These are phyloP conservation scores for Barbarea vulgaris DNA, from an alignment of 345 rosid species.

Conservation along the genomic window DNA sequence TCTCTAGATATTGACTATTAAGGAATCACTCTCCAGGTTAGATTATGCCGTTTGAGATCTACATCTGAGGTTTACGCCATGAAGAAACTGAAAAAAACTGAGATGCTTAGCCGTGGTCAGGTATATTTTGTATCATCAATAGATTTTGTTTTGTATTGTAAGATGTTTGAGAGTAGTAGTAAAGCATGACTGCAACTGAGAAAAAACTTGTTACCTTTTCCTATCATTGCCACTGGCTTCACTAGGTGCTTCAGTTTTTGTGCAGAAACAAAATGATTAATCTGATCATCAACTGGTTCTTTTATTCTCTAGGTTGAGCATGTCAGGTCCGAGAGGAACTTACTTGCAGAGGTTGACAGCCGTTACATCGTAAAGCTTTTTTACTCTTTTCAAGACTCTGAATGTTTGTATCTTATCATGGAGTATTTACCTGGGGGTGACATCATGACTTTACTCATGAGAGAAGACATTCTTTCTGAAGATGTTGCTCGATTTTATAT, in stretches of 20 bases:
- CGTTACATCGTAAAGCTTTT: slow-evolving; percentile 88
- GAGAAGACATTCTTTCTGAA: slow-evolving; percentile 94
- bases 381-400: slow-evolving; percentile 98
- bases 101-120: slow-evolving; percentile 99
- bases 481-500: slow-evolving; percentile 91
- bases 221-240: slow-evolving; percentile 2
- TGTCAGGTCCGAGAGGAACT: slow-evolving; percentile 97
- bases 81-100: slow-evolving; percentile 96
- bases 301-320: slow-evolving; percentile 80
- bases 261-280: not conserved
- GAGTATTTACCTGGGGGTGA: slow-evolving; percentile 99
- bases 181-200: not conserved
- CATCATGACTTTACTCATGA: slow-evolving; percentile 97
- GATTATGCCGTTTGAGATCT: slow-evolving; percentile 82
- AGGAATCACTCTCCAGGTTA: slow-evolving; percentile 46
- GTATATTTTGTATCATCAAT: slow-evolving; percentile 39
- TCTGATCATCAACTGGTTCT: not conserved
- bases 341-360: slow-evolving; percentile 97
- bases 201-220: not conserved
- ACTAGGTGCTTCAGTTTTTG: slow-evolving; percentile 1
- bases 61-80: slow-evolving; percentile 90
- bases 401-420: slow-evolving; percentile 92
- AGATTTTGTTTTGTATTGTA: not conserved
- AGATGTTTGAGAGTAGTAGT: not conserved
- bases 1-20: slow-evolving; percentile 2